Percentiles rank a stretch among this genome's conserved stretches.
Evolutionary conservation across 129 eudicot species (phyloP).

Genomic region (Flaveria trinervia): DNA sequence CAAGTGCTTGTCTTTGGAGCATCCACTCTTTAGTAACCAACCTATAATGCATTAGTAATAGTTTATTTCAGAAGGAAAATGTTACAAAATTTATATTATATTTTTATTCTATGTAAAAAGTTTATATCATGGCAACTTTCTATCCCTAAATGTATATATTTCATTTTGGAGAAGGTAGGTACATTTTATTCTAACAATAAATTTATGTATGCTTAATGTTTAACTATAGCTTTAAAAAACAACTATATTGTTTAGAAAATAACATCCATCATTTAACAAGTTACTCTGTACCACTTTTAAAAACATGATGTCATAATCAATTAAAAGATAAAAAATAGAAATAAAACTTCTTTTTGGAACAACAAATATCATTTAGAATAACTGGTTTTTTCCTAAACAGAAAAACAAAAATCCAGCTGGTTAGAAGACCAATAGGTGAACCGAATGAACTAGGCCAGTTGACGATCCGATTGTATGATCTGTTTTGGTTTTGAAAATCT

Average conservation of each 20-base stretch:
- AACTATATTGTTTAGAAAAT: too few relatives aligned
- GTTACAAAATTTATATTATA: background rate
- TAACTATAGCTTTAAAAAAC: background rate
- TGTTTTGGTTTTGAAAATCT: background rate
- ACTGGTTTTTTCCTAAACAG: background rate
- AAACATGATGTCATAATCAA: too few relatives aligned
- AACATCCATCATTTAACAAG: too few relatives aligned
- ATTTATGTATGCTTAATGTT: background rate
- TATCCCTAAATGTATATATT: background rate
- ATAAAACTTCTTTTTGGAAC: too few relatives aligned
- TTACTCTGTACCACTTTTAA: too few relatives aligned
- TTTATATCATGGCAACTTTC: background rate
- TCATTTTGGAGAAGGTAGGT: background rate
- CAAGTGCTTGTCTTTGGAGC: conserved; percentile 27
- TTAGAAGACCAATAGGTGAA: background rate
- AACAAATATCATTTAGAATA: background rate
- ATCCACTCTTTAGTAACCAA: background rate
- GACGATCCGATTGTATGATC: background rate
- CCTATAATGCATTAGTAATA: conserved; percentile 3
- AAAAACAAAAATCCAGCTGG: background rate
- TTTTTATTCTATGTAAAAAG: background rate
- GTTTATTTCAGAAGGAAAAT: conserved; percentile 3
- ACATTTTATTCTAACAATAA: background rate
- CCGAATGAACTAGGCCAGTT: background rate
- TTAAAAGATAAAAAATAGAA: too few relatives aligned